Evolutionary conservation across 192 early-diverging fungal genomes (phyloP), one percentile per base, ranked within the genome.

Genomic region (Entophlyctis luteolus): DNA sequence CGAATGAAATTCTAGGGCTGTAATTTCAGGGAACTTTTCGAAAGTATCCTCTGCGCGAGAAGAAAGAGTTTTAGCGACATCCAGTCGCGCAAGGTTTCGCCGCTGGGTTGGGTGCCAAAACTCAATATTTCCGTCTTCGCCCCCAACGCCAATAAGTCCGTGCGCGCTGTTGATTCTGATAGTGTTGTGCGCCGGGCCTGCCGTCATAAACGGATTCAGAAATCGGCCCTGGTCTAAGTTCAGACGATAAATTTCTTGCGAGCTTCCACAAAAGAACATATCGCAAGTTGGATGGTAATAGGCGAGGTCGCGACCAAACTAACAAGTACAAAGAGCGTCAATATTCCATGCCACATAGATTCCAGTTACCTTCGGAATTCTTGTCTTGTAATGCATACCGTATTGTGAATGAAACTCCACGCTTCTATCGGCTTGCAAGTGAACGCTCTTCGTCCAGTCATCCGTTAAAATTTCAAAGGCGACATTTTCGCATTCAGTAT

Each of bases 371-470:
- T 91, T 89, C 48, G 96, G 96, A n/a, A 97, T 89, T 65, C 94
- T 83, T 18, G 91, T 93, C 50, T 89, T 81, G 71, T 92, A 97
- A 71, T 96, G 94, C 77, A 97, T 80, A 45, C 93, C 94, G n/a
- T 90, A 93, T 65, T 96, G 94, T 23, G 92, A 81, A 67, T 98
- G 96, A 53, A 98, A 90, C 79, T 98, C 93, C 6, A 99, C 73
- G 8, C 89, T 84, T 22, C 95, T 79, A 73, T 99, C 95, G 38
- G 84, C 84, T 70, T 97, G 93, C 75, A 99, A 73, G 45, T 92
- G 88, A 29, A 96, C 93, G 2, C 83, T 81, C 72, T 99, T 99
- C 29, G 93, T 95, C 96, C 96, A 99, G 77, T 99, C 96, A 67
- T 99, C 93, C 2, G 93, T 94, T 25, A 99, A 75, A 52, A 93